Percentiles rank a stretch among this genome's conserved stretches.
These are phyloP conservation scores for Pythium sp. DNA, from an alignment of 352 stramenopile genomes.

Conservation along the genomic window DNA sequence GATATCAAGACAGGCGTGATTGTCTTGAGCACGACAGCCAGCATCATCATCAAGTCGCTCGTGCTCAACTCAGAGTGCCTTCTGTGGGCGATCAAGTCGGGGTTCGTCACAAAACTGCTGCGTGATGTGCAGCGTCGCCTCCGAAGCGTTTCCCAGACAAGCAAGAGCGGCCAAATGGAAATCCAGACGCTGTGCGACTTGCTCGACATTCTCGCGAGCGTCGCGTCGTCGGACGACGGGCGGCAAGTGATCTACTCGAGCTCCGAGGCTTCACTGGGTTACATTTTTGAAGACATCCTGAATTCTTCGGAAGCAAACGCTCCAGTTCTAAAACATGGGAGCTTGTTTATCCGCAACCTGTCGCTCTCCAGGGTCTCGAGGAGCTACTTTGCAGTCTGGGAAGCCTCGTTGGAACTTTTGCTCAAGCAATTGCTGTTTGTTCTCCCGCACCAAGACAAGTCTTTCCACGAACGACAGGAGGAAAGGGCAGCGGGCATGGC, in stretches of 20 bases:
- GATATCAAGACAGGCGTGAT: background rate
- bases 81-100: conserved; percentile 38
- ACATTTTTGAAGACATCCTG: conserved; percentile 54
- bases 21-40: conserved; percentile 28
- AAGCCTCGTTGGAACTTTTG: conserved; percentile 37
- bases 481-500: background rate
- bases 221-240: conserved; percentile 47
- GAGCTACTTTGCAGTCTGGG: conserved; percentile 61
- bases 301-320: conserved; percentile 19
- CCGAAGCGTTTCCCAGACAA: conserved; percentile 30
- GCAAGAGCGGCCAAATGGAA: conserved; percentile 29
- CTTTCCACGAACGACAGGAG: background rate
- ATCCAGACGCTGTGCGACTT: conserved; percentile 38
- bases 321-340: conserved; percentile 27
- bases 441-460: background rate
- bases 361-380: conserved; percentile 49
- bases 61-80: conserved; percentile 57
- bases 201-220: conserved; percentile 38
- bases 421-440: conserved; percentile 24
- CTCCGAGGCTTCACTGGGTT: conserved; percentile 26
- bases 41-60: conserved; percentile 39
- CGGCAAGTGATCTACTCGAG: conserved; percentile 33
- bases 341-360: conserved; percentile 59
- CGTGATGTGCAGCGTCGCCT: conserved; percentile 36
- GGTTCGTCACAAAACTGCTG: conserved; percentile 37